phyloP scores from a whole-genome alignment of 768 basidiomycete species.

The Candolleomyces aberdarensis region DNA sequence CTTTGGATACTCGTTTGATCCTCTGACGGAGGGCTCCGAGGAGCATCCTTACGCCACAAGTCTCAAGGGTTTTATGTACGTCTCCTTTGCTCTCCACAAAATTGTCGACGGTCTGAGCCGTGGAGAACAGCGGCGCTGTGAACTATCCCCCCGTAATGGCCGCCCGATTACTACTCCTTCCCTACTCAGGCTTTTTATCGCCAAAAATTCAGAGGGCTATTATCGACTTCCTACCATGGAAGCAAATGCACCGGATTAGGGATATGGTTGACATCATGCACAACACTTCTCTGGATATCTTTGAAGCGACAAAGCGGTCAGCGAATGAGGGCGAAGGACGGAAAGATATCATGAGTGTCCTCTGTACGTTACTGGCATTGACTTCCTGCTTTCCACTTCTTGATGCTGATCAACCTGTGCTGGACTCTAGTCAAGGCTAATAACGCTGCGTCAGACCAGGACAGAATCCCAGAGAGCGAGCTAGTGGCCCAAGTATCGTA shows the following conservation, averaged over 20 bases:
- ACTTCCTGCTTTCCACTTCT: neutral
- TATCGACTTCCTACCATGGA: constrained; percentile 4
- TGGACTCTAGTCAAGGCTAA: constrained; percentile 36
- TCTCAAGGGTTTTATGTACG: constrained; percentile 28
- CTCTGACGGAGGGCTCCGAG: neutral
- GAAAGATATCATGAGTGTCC: constrained; percentile 45
- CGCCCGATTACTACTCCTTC: neutral
- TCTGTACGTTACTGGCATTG: constrained; percentile 29
- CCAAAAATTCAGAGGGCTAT: neutral
- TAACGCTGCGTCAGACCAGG: constrained; percentile 26
- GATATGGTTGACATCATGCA: constrained; percentile 32
- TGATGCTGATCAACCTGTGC: neutral
- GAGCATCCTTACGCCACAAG: constrained; percentile 27
- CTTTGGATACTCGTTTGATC: constrained; percentile 8
- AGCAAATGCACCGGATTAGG: constrained; percentile 20
- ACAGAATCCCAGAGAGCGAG: constrained; percentile 32
- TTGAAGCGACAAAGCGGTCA: constrained; percentile 29
- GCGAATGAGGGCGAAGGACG: constrained; percentile 19
- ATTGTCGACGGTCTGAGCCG: neutral
- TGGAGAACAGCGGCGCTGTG: neutral
- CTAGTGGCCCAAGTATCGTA: constrained; percentile 35
- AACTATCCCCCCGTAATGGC: neutral
- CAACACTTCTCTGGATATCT: constrained; percentile 28
- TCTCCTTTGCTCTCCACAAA: neutral
- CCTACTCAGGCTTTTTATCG: neutral